Conservation (phyloP, 2,329 filamentous ascomycete genomes). For the Cryphonectria radicalis region DNA sequence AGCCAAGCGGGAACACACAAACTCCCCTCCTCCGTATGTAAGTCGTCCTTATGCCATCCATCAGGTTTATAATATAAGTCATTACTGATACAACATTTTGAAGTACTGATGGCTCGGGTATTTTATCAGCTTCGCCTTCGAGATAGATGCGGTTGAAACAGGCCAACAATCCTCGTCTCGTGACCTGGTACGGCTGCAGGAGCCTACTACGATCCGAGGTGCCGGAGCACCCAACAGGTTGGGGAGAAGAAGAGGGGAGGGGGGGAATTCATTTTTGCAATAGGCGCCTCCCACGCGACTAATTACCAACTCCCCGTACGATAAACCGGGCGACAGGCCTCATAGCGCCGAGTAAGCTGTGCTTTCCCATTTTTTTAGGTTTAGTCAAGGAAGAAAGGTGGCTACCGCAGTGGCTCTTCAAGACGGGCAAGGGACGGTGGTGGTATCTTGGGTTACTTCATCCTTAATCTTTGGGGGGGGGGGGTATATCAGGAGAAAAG, state of each 20-base stretch:
- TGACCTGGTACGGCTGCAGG: slow-evolving; percentile 9
- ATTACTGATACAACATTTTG: background rate
- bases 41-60: too few relatives aligned
- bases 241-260: background rate
- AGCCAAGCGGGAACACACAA: too few relatives aligned
- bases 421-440: background rate
- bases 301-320: background rate
- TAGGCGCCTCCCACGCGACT: background rate
- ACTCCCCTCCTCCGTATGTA: too few relatives aligned
- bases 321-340: background rate
- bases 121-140: background rate
- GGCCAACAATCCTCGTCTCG: background rate
- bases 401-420: too few relatives aligned
- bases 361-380: background rate
- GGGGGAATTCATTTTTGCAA: background rate
- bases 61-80: too few relatives aligned
- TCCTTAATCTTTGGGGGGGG: background rate
- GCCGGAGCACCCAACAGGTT: background rate
- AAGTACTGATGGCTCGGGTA: background rate
- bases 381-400: background rate
- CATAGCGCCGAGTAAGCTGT: background rate
- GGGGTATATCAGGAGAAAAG: background rate
- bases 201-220: background rate
- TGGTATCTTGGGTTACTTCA: too few relatives aligned
- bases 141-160: background rate